Evolutionary conservation across 352 stramenopile species (phyloP).

Genomic region (Bremia lactucae): DNA sequence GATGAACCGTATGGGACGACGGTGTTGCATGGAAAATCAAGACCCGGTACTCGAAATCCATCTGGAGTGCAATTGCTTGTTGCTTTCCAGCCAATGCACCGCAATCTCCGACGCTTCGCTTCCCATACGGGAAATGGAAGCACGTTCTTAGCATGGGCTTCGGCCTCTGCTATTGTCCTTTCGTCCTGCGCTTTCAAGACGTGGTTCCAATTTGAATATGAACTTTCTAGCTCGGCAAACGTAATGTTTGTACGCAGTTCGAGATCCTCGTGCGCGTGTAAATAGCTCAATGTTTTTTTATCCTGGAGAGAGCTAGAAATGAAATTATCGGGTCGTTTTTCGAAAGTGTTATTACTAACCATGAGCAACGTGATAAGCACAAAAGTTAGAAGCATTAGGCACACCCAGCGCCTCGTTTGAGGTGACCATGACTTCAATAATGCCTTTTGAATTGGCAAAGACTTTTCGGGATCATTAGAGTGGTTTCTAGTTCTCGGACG

Average conservation of each 20-base stretch:
- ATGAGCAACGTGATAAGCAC: conserved; percentile 11
- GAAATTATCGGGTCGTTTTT: neutral
- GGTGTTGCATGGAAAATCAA: conserved; percentile 17
- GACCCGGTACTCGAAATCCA: conserved; percentile 10
- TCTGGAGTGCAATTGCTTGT: conserved; percentile 22
- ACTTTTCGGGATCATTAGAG: neutral
- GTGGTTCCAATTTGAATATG: conserved; percentile 10
- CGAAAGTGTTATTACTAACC: conserved; percentile 1
- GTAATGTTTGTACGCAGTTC: conserved; percentile 9
- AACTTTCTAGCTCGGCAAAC: conserved; percentile 15
- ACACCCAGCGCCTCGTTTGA: conserved; percentile 2
- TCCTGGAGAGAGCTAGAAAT: conserved; percentile 10
- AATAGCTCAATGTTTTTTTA: conserved; percentile 4
- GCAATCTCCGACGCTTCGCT: conserved; percentile 3
- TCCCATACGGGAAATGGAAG: conserved; percentile 10
- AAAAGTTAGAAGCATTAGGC: conserved; percentile 7
- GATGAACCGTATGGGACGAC: conserved; percentile 16
- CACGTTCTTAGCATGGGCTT: conserved; percentile 10
- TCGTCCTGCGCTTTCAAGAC: conserved; percentile 7
- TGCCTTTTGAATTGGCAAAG: conserved; percentile 4
- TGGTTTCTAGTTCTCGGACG: conserved; percentile 6
- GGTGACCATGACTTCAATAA: neutral
- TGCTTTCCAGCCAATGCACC: conserved; percentile 23
- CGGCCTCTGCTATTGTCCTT: conserved; percentile 5
- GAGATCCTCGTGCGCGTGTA: conserved; percentile 12